Conservation (phyloP, 371 early-diverging fungal species). For the Saksenaea oblongispora region DNA sequence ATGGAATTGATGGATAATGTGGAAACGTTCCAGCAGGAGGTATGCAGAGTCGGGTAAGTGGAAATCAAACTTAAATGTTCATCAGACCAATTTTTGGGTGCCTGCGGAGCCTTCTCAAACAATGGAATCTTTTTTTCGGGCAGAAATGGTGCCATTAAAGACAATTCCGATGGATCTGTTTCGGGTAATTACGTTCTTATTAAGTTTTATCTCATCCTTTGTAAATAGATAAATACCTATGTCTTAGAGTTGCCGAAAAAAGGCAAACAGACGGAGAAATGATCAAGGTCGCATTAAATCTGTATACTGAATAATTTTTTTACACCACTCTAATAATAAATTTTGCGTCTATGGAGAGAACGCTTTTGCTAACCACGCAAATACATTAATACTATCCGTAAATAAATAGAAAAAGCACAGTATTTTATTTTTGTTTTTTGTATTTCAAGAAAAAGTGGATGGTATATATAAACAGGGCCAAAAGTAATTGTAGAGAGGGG, state of each 20-base stretch:
- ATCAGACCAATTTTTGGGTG: conserved; percentile 40
- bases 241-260: conserved; percentile 21
- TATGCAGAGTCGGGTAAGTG: not conserved
- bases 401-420: too few relatives aligned
- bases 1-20: conserved; percentile 37
- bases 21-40: conserved; percentile 9
- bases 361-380: too few relatives aligned
- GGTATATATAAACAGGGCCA: not conserved
- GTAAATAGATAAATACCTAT: conserved; percentile 17
- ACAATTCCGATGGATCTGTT: conserved; percentile 48
- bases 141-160: conserved; percentile 43
- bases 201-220: conserved; percentile 9
- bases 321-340: too few relatives aligned
- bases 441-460: conserved; percentile 6
- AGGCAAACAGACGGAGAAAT: conserved; percentile 18
- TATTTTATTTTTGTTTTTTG: conserved; percentile 26
- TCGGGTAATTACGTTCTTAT: conserved; percentile 22
- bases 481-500: not conserved
- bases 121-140: conserved; percentile 12
- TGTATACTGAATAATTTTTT: too few relatives aligned
- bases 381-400: too few relatives aligned
- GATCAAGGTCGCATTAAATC: not conserved
- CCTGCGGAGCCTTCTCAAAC: conserved; percentile 33
- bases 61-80: not conserved
- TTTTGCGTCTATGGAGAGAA: too few relatives aligned